These are phyloP conservation scores for Craspedostauros australis DNA, from an alignment of 108 stramenopile genomes.

Conservation along the genomic window DNA sequence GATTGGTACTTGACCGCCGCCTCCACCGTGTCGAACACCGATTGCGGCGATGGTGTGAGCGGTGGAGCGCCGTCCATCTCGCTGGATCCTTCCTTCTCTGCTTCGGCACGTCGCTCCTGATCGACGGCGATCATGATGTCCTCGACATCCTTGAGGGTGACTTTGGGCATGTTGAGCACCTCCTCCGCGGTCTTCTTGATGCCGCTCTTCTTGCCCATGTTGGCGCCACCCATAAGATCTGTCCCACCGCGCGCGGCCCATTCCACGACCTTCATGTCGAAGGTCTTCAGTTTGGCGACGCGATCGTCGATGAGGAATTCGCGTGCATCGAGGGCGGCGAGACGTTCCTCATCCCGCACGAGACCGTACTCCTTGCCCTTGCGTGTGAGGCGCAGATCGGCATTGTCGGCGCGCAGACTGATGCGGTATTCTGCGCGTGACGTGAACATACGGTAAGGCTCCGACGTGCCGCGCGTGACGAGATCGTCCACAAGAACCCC, in stretches of 20 bases:
- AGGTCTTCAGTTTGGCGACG: constrained; percentile 45
- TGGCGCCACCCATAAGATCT: constrained; percentile 70
- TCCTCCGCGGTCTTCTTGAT: constrained; percentile 87
- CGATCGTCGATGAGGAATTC: constrained; percentile 67
- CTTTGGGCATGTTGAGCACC: constrained; percentile 83
- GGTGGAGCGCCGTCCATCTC: not conserved
- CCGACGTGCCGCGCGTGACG: constrained; percentile 88
- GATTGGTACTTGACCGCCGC: constrained; percentile 86
- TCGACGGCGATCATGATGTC: constrained; percentile 58
- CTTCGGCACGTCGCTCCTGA: constrained; percentile 21
- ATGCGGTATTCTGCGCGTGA: constrained; percentile 93
- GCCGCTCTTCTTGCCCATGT: constrained; percentile 44
- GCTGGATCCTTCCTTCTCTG: constrained; percentile 1
- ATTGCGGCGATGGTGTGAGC: constrained; percentile 42
- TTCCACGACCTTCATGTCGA: constrained; percentile 70
- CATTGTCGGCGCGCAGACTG: constrained; percentile 90
- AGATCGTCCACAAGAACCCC: constrained; percentile 98
- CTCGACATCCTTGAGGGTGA: constrained; percentile 71
- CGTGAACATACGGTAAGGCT: constrained; percentile 99
- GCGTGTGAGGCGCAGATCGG: constrained; percentile 90
- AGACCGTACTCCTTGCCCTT: constrained; percentile 89
- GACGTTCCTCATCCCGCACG: constrained; percentile 73
- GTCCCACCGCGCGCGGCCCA: constrained; percentile 76
- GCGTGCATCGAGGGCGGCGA: constrained; percentile 70
- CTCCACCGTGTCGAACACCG: constrained; percentile 88